Percentiles rank a stretch among this genome's conserved stretches.
Evolutionary conservation across 306 rosid species (phyloP).

Genomic region (Cucumis melo): DNA sequence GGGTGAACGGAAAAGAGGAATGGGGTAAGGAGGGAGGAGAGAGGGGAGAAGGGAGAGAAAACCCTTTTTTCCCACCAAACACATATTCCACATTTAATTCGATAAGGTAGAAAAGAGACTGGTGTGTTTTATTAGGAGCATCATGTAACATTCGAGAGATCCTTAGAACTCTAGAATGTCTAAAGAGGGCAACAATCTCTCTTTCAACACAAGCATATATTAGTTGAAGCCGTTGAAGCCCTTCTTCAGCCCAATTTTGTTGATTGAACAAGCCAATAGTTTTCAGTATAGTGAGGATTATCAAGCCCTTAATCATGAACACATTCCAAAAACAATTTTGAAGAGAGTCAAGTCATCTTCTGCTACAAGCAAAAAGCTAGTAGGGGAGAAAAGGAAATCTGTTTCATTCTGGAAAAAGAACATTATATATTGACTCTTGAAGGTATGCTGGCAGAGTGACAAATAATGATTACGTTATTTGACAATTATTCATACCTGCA

Average conservation of each 20-base stretch:
- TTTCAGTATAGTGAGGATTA: background rate
- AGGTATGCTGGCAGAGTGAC: background rate
- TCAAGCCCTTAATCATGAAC: background rate
- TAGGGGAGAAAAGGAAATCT: background rate
- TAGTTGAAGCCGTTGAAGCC: background rate
- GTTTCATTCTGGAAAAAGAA: background rate
- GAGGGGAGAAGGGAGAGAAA: too few relatives aligned
- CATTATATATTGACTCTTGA: background rate
- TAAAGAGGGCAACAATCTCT: background rate
- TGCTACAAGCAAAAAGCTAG: background rate
- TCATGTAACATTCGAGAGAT: background rate
- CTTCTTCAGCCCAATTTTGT: background rate
- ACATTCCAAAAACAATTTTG: background rate
- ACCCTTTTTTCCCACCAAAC: background rate
- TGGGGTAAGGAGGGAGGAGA: too few relatives aligned
- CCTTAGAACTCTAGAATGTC: background rate
- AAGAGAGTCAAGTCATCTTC: background rate
- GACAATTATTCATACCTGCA: constrained; percentile 30
- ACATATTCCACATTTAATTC: background rate
- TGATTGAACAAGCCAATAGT: background rate
- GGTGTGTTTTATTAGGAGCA: background rate
- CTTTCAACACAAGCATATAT: background rate
- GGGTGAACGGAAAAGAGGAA: too few relatives aligned
- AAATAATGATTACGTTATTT: background rate
- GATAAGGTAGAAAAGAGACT: background rate